phyloP scores from a whole-genome alignment of 2,329 filamentous ascomycete genomes.

The Phialemonium atrogriseum region DNA sequence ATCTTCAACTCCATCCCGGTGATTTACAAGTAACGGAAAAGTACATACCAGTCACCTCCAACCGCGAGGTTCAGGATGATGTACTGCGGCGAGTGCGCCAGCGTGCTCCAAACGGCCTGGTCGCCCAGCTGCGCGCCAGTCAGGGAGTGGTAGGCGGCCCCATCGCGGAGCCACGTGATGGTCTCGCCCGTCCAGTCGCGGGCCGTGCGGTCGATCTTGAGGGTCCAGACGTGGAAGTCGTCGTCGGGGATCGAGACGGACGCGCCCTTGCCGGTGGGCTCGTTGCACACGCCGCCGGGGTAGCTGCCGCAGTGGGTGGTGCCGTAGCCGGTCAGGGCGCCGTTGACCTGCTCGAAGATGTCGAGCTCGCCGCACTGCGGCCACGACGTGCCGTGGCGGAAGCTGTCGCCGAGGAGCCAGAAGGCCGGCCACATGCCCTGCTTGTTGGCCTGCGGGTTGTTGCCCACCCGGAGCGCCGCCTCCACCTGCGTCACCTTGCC shows the following conservation, averaged over 20 bases:
- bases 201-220: constrained; percentile 40
- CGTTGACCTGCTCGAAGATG: constrained; percentile 49
- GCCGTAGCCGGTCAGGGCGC: constrained; percentile 34
- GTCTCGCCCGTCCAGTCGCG: constrained; percentile 36
- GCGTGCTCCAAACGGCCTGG: constrained; percentile 35
- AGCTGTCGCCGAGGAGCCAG: constrained; percentile 45
- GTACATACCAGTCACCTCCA: constrained; percentile 42
- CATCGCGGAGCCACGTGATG: constrained; percentile 44
- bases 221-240: constrained; percentile 39
- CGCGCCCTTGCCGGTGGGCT: constrained; percentile 34
- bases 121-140: constrained; percentile 36
- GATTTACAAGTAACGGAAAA: constrained; percentile 1
- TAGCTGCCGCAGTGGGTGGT: constrained; percentile 42
- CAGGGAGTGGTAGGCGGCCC: constrained; percentile 31
- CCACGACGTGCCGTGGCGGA: constrained; percentile 40
- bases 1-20: no score
- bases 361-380: constrained; percentile 48
- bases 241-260: constrained; percentile 26
- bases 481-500: constrained; percentile 39
- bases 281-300: constrained; percentile 41
- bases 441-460: constrained; percentile 27
- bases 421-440: constrained; percentile 53
- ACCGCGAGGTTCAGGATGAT: constrained; percentile 48
- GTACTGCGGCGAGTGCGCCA: constrained; percentile 42
- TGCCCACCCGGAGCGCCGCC: constrained; percentile 37